Evolutionary conservation across 805 yeast species (phyloP), one percentile per base, ranked within the genome.

Genomic region (Starmerella stigmatis): DNA sequence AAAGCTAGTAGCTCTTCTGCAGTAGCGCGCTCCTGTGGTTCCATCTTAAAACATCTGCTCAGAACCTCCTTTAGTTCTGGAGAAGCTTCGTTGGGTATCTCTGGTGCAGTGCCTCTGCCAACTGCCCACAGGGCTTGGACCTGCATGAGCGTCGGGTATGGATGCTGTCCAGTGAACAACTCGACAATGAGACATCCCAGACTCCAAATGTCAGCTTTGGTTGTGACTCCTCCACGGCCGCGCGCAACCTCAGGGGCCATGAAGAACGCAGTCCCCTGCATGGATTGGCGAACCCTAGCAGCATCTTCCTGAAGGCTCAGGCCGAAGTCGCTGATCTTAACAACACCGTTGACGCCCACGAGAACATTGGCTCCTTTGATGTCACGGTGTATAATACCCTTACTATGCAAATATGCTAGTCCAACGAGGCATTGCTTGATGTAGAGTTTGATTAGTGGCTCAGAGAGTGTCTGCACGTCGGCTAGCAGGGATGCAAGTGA

Each of bases 201-300:
- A 0, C 96, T 85, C 98, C 98, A 92, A 21, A 92, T 86, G 61
- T 92, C 98, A 0, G 95, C 94, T 62, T 85, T 86, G 30, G 81
- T 79, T 1, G 97, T 89, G 43, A 89, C 84, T 0, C 86, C 84
- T 2, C 84, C 79, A 15, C 45, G 45, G 59, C 88, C 96, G 57
- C 86, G 85, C 15, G 92, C 97, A 8, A 92, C 97, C 61, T 92
- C 98, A 0, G 98, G 98, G 0, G 98, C 97, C 98, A 92, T 92
- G 97, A 98, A 92, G 60, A 81, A 92, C 0, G 89, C 86, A 0
- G 95, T 85, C 0, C 98, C 98, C 63, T 89, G 96, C 43, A 86
- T 65, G 0, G 95, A 86, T 2, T 84, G 88, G 35, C 96, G 73
- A 52, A 74, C 75, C 21, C 57, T 49, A 42, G 56, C 64, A 27